Percentiles rank a stretch among this genome's conserved stretches.
Evolutionary conservation across 208 protist species (phyloP).

Genomic region (Leishmania arabica): DNA sequence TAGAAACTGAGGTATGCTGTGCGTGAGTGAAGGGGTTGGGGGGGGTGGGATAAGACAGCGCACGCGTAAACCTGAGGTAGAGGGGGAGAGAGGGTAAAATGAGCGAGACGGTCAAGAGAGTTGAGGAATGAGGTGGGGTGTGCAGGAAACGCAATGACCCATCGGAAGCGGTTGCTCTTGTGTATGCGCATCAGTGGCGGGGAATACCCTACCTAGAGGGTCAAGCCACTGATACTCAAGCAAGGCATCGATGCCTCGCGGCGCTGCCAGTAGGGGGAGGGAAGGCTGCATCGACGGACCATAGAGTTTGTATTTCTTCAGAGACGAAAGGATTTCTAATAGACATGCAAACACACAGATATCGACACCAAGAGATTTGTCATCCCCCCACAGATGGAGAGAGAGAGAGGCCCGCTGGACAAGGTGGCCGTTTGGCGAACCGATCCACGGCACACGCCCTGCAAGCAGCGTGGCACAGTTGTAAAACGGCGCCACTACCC

Average conservation of each 20-base stretch:
- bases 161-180: background rate
- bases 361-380: background rate
- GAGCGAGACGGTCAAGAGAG: background rate
- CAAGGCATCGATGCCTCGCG: background rate
- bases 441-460: background rate
- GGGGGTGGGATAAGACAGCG: background rate
- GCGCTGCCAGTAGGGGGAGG: background rate
- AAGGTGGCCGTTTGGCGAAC: background rate
- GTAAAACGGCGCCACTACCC: background rate
- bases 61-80: background rate
- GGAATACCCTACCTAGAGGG: background rate
- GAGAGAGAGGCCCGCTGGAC: background rate
- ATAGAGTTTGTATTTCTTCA: background rate
- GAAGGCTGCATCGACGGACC: background rate
- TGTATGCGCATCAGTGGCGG: background rate
- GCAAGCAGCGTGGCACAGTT: background rate
- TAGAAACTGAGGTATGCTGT: background rate
- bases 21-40: background rate
- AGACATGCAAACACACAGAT: slow-evolving; percentile 8
- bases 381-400: background rate
- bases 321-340: background rate
- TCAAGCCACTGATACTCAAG: background rate
- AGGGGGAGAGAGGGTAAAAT: background rate
- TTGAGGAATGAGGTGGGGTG: background rate
- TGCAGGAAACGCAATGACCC: background rate